Conservation (phyloP, 441 rosid species). For the Aquilaria agallochum region DNA sequence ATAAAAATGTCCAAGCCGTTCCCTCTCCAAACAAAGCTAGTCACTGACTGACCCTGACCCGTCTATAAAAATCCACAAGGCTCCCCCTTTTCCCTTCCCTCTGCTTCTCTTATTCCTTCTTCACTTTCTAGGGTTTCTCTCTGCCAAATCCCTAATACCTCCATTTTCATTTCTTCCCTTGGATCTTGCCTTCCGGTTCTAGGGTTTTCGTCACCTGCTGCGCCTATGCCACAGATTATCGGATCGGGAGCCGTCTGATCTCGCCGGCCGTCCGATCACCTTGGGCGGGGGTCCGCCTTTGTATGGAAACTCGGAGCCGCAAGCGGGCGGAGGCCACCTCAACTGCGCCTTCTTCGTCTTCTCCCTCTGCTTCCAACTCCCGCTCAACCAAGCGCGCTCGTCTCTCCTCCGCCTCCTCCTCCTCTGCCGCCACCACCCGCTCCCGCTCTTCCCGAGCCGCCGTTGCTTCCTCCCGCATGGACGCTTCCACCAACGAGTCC, state of each 20-base stretch:
- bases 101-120: background rate
- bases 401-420: slow-evolving; percentile 29
- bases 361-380: slow-evolving; percentile 70
- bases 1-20: no score
- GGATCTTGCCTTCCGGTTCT: background rate
- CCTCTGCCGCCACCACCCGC: slow-evolving; percentile 12
- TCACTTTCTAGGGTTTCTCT: slow-evolving; percentile 15
- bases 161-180: background rate
- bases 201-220: slow-evolving; percentile 19
- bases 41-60: no score
- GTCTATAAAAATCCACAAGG: no score
- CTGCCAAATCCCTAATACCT: background rate
- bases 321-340: slow-evolving; percentile 99
- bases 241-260: slow-evolving; percentile 61
- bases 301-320: slow-evolving; percentile 99
- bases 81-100: background rate
- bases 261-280: slow-evolving; percentile 18
- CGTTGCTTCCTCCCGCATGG: slow-evolving; percentile 47
- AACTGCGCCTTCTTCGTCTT: slow-evolving; percentile 78
- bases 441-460: slow-evolving; percentile 29
- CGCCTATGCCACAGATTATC: slow-evolving; percentile 28
- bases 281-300: slow-evolving; percentile 55
- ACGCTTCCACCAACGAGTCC: slow-evolving; percentile 55
- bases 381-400: slow-evolving; percentile 85
- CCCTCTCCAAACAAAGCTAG: no score